phyloP scores from a whole-genome alignment of 257 asterid genomes.

The Solanum piurae region DNA sequence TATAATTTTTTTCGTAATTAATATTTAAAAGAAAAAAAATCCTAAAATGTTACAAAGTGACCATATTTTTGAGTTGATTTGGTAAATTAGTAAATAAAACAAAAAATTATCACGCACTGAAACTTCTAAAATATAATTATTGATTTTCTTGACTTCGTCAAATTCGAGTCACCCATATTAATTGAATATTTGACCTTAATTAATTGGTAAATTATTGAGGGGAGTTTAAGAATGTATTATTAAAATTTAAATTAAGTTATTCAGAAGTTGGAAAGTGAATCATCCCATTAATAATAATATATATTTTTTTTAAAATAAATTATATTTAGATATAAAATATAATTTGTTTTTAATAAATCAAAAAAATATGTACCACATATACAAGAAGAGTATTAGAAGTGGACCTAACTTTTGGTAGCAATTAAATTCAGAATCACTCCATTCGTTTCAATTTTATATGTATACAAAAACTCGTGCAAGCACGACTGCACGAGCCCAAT shows the following conservation, averaged over 20 bases:
- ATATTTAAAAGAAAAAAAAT: neutral
- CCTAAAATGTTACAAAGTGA: neutral
- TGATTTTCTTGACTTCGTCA: neutral
- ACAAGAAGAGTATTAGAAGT: neutral
- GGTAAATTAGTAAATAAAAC: neutral
- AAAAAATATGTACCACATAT: neutral
- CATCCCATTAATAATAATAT: neutral
- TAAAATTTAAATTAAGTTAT: neutral
- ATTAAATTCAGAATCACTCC: neutral
- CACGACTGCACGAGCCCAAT: too few relatives aligned
- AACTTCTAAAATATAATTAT: neutral
- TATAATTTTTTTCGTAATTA: neutral
- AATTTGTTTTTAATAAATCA: neutral
- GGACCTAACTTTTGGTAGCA: neutral
- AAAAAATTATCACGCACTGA: neutral
- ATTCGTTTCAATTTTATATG: neutral
- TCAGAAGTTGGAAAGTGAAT: neutral
- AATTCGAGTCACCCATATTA: neutral
- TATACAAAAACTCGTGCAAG: too few relatives aligned
- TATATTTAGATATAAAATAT: neutral
- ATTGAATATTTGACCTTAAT: neutral
- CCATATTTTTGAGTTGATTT: neutral
- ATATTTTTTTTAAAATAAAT: neutral
- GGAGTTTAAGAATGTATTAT: neutral
- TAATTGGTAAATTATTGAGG: neutral